A percentile compares a stretch with the other conserved stretches of the same genome.
Conservation (phyloP, 768 basidiomycete genomes). For the Agaricus blazei region DNA sequence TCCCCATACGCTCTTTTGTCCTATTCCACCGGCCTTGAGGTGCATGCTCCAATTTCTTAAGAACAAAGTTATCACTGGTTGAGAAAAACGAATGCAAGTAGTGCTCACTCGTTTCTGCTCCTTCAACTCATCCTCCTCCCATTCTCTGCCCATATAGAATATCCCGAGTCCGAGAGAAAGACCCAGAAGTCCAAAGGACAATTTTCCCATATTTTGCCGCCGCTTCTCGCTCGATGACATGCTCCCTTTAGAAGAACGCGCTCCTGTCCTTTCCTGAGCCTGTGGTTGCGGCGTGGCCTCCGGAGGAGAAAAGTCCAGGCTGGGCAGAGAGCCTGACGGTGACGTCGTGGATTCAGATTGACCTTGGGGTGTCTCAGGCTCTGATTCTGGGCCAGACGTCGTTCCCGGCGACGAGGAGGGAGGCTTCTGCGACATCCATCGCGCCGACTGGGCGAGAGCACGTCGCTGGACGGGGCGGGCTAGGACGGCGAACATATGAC, state of each 20-base stretch:
- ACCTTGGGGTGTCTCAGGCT: constrained; percentile 17
- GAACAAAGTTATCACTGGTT: not conserved
- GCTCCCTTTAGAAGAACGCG: constrained; percentile 71
- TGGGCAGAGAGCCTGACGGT: constrained; percentile 31
- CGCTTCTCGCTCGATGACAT: constrained; percentile 75
- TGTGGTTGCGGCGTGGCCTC: constrained; percentile 34
- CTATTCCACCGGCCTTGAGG: constrained; percentile 61
- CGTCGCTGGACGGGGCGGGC: constrained; percentile 30
- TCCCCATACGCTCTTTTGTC: constrained; percentile 54
- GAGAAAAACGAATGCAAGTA: not conserved
- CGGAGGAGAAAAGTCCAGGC: constrained; percentile 62
- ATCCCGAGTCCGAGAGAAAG: constrained; percentile 53
- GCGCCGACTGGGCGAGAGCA: constrained; percentile 24
- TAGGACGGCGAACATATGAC: constrained; percentile 26
- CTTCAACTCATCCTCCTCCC: constrained; percentile 69
- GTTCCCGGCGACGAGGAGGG: constrained; percentile 14
- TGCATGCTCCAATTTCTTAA: constrained; percentile 52
- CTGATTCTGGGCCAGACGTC: constrained; percentile 8
- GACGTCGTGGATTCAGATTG: constrained; percentile 10
- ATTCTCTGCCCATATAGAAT: constrained; percentile 72
- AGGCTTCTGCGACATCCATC: constrained; percentile 30
- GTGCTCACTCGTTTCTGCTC: constrained; percentile 53
- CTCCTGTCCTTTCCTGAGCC: constrained; percentile 55
- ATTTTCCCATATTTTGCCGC: constrained; percentile 50
- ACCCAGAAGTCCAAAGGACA: constrained; percentile 48